A percentile compares a stretch with the other conserved stretches of the same genome.
Conservation (phyloP, 305 asterid genomes). For the Ilex paraguariensis region DNA sequence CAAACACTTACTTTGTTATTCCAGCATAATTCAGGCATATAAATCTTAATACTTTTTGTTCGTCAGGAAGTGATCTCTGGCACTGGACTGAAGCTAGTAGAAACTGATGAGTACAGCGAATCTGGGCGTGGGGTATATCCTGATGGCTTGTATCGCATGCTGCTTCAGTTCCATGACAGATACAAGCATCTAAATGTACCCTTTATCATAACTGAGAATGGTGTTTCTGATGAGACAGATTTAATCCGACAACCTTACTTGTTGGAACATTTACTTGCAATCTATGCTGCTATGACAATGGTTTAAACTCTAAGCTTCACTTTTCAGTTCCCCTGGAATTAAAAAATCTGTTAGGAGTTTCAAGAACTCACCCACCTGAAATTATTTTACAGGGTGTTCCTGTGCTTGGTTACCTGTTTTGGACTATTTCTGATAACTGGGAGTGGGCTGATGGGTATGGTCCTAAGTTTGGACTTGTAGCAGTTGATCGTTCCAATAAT, state of each 20-base stretch:
- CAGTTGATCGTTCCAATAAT: conserved; percentile 75
- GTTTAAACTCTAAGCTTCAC: conserved; percentile 27
- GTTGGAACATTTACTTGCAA: conserved; percentile 84
- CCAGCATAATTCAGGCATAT: not conserved
- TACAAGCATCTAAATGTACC: conserved; percentile 75
- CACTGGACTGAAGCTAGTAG: conserved; percentile 76
- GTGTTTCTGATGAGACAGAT: conserved; percentile 83
- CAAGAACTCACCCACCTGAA: not conserved
- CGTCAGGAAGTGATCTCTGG: conserved; percentile 82
- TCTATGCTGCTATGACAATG: conserved; percentile 77
- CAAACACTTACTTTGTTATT: too few relatives aligned
- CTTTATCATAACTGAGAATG: conserved; percentile 75
- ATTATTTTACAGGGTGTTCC: conserved; percentile 63
- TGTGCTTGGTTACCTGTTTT: conserved; percentile 80
- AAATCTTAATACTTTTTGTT: conserved; percentile 14
- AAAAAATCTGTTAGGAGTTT: conserved; percentile 5
- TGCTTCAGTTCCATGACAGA: conserved; percentile 75
- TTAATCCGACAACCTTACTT: conserved; percentile 81
- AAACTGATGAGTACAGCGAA: conserved; percentile 89
- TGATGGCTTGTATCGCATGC: conserved; percentile 77
- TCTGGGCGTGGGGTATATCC: conserved; percentile 98
- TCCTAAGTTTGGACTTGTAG: conserved; percentile 92
- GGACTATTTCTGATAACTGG: conserved; percentile 99
- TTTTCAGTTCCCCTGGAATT: not conserved
- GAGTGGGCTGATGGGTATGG: conserved; percentile 99